A percentile compares a stretch with the other conserved stretches of the same genome.
These are phyloP conservation scores for Mycena galericulata DNA, from an alignment of 768 basidiomycete species.

Conservation along the genomic window DNA sequence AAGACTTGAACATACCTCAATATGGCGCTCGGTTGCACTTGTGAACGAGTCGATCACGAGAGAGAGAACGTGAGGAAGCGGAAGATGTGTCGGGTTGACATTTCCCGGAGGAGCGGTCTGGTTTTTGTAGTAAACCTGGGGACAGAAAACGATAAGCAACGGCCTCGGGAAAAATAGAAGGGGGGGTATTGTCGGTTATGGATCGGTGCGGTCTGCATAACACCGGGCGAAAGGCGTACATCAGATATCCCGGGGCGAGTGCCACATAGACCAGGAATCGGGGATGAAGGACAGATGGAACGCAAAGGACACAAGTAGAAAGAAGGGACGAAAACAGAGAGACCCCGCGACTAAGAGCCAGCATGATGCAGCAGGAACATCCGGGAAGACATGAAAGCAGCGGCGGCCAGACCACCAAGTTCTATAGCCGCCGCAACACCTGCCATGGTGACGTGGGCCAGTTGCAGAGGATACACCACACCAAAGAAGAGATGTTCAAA, in stretches of 20 bases:
- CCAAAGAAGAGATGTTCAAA: conserved; percentile 4
- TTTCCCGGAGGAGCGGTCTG: conserved; percentile 80
- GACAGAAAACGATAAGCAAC: neutral
- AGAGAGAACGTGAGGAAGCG: conserved; percentile 81
- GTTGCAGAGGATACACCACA: neutral
- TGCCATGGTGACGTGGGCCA: conserved; percentile 1
- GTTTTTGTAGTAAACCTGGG: conserved; percentile 97
- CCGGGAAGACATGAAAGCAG: neutral
- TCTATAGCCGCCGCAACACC: neutral
- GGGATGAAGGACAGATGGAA: neutral
- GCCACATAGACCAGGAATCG: neutral
- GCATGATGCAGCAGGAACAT: neutral
- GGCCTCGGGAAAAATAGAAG: neutral
- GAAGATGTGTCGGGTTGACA: conserved; percentile 73
- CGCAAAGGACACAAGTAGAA: neutral
- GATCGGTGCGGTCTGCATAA: conserved; percentile 1
- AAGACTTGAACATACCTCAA: conserved; percentile 71
- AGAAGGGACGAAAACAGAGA: too few species aligned
- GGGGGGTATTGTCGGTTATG: conserved; percentile 26
- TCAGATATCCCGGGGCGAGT: neutral
- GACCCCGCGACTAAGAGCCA: neutral
- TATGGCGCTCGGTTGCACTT: conserved; percentile 97
- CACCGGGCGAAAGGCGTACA: neutral
- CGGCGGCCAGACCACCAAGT: neutral
- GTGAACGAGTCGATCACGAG: conserved; percentile 98